Evolutionary conservation across 208 protist species (phyloP).

Genomic region (Naegleria gruberi): DNA sequence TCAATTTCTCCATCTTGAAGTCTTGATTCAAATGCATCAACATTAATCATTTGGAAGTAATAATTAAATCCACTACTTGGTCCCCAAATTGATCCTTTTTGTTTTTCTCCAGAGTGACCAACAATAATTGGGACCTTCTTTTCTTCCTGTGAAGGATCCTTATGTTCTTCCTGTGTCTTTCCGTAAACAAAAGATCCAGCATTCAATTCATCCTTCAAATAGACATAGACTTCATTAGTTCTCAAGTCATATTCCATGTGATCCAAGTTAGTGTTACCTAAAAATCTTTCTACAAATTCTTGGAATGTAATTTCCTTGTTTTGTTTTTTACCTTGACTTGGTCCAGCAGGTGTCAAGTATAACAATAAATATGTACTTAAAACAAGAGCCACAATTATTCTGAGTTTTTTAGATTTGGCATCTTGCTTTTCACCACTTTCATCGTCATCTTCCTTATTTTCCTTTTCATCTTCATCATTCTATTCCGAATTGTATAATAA

Average conservation of each 20-base stretch:
- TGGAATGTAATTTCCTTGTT: not conserved
- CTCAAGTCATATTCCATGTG: not conserved
- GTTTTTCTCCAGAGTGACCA: not conserved
- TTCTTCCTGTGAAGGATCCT: not conserved
- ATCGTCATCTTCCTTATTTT: not conserved
- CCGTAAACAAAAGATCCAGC: not conserved
- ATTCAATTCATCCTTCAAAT: not conserved
- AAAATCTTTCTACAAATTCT: not conserved
- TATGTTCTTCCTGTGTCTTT: not conserved
- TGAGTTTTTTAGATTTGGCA: not conserved
- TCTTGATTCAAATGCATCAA: slow-evolving; percentile 7
- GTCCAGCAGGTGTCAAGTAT: not conserved
- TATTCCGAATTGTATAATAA: too few relatives aligned
- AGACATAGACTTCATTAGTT: not conserved
- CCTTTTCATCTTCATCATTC: not conserved
- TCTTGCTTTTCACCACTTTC: not conserved
- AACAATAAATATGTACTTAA: not conserved
- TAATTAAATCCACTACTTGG: not conserved
- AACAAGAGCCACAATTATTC: not conserved
- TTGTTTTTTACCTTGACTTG: not conserved
- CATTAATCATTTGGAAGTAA: not conserved
- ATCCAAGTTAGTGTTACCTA: not conserved
- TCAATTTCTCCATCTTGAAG: slow-evolving; percentile 8
- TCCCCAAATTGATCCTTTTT: not conserved
- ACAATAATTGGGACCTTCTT: not conserved